Conservation (phyloP, 129 eudicot genomes). For the Helianthus annuus region DNA sequence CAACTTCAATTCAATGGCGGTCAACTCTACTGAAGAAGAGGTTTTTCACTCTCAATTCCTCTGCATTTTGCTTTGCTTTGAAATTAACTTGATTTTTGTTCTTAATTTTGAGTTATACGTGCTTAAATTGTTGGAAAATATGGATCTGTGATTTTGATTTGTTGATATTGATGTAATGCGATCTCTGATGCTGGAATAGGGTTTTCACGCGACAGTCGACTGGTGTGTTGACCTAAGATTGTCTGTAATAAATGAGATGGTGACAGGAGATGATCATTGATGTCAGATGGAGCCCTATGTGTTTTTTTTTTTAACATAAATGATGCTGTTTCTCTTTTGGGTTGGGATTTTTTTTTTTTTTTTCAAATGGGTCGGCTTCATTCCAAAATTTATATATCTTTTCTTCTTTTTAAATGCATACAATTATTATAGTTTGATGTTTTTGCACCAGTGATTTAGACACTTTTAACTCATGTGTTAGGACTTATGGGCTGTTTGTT, state of each 20-base stretch:
- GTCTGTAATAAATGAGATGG: constrained; percentile 23
- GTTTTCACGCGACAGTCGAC: background rate
- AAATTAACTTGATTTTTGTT: no score
- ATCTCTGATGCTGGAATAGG: no score
- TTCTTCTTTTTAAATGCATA: background rate
- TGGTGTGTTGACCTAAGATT: constrained; percentile 15
- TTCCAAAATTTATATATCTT: background rate
- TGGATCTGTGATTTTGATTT: no score
- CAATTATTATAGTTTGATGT: background rate
- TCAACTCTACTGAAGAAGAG: constrained; percentile 43
- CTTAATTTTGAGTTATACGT: background rate
- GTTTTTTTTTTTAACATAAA: background rate
- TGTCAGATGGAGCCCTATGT: constrained; percentile 32
- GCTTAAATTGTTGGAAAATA: background rate
- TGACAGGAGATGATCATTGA: constrained; percentile 24
- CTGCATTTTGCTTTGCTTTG: constrained; percentile 20
- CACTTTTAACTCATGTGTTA: background rate
- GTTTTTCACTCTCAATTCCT: constrained; percentile 21
- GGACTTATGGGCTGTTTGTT: no score
- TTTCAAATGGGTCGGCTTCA: background rate
- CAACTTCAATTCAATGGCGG: constrained; percentile 45
- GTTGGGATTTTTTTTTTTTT: background rate
- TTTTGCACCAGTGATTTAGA: background rate
- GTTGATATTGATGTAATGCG: no score
- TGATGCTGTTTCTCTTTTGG: background rate